Percentiles rank a stretch among this genome's conserved stretches.
These are phyloP conservation scores for Elsinoe ampelina DNA, from an alignment of 2,329 filamentous ascomycete genomes.

Conservation along the genomic window DNA sequence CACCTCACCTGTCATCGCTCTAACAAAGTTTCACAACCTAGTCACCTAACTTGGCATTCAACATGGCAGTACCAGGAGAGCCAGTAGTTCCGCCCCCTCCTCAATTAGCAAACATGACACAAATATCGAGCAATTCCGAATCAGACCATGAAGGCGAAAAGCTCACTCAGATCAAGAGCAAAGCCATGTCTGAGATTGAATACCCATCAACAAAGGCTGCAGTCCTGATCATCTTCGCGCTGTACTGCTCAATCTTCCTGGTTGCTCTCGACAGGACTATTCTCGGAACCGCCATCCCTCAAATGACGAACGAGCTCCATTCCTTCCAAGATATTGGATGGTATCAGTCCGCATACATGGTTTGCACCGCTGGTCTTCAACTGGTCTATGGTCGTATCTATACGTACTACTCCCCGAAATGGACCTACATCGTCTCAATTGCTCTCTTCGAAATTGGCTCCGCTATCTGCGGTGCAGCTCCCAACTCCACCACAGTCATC, in stretches of 20 bases:
- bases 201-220: constrained; percentile 28
- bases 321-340: constrained; percentile 38
- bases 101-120: constrained; percentile 11
- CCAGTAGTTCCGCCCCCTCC: constrained; percentile 8
- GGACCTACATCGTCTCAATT: constrained; percentile 36
- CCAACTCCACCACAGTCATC: constrained; percentile 41
- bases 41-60: not conserved
- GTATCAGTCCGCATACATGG: constrained; percentile 34
- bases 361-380: constrained; percentile 34
- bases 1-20: not conserved
- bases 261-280: constrained; percentile 38
- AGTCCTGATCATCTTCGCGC: constrained; percentile 27
- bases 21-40: not conserved
- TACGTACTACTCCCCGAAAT: constrained; percentile 40
- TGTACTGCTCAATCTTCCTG: constrained; percentile 28
- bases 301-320: constrained; percentile 41
- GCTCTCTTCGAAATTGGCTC: constrained; percentile 44
- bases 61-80: not conserved
- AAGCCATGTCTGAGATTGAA: constrained; percentile 21
- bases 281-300: constrained; percentile 40
- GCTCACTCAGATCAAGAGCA: constrained; percentile 18
- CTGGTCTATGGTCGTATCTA: constrained; percentile 40
- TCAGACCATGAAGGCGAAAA: constrained; percentile 18
- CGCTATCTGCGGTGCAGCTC: constrained; percentile 43
- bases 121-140: constrained; percentile 13